Evolutionary conservation across 2,329 filamentous ascomycete species (phyloP), one percentile per base, ranked within the genome.

Genomic region (Rosellinia necatrix): DNA sequence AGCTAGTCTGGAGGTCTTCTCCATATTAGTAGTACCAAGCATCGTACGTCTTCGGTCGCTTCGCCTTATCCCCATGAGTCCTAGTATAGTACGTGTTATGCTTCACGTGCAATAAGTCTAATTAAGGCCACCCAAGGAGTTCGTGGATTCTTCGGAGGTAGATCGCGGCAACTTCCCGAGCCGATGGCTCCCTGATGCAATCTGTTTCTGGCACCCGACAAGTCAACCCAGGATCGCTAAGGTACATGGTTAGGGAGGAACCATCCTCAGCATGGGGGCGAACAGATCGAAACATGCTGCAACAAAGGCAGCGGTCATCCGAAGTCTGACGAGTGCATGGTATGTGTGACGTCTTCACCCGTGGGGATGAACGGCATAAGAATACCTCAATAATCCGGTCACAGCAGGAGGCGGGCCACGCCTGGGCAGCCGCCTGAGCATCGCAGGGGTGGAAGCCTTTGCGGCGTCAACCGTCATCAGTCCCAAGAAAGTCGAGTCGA

Each of bases 381-480:
- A 77, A 74, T 71, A 75, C 65, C 73, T 75, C 66, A 71, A 70
- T 71, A 72, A 74, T 76, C 76, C 76, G 75, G 76, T 78, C 75
- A 72, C 74, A 77, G 75, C 72, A 73, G 67, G 66, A 69, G 64
- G 66, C 67, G 67, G 69, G 67, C 66, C 66, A 62, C 60, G 56
- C 61, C 55, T 65, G 68, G 61, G 61, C 56, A 60, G 49, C 57
- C 60, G 56, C 61, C 56, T 65, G 68, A 60, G 62, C 55, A 60
- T 51, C 58, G 68, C 66, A 69, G 69, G 67, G 68, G 69, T 68
- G 66, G 67, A 70, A 68, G 66, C 62, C 66, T 63, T 71, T 71
- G 71, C 64, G 67, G 69, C 70, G 68, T 65, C 70, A 69, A 66
- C 67, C 66, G 63, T 62, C 60, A 68, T 69, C 66, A 69, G 67